Evolutionary conservation across 2,329 filamentous ascomycete species (phyloP), one percentile per base, ranked within the genome.

Genomic region (Grosmannia huntii): DNA sequence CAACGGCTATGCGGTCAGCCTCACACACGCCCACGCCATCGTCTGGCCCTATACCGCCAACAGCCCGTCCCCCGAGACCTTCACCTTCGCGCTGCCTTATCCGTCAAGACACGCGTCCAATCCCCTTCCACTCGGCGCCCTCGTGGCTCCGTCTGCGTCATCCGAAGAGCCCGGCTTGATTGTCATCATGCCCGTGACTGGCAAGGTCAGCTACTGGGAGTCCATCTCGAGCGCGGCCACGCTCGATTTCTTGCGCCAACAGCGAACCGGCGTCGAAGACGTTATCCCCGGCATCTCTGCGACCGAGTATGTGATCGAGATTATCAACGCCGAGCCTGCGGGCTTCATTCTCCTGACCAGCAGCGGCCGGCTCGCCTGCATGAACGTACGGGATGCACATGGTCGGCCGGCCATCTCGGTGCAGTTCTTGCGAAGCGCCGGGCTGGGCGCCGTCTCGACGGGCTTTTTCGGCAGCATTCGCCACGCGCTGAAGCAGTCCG

Each of bases 121-220:
- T 59, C 82, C 86, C 23, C 76, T 95, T 6, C 92, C 94, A 1
- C 77, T 96, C 46, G 94, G 90, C 57, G 83, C 88, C 21, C 80
- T 99, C 56, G 85, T 96, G 7, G 86, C 88, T 0, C 85, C 87
- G 55, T 87, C 89, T 5, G 85, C 87, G 12, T 85, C 85, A 5
- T 83, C 82, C n/a, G 82, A 83, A 54, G 88, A 95, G 64, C 87
- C 91, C 38, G 94, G 94, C 2, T 78, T 99, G 44, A 83, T 99
- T 31, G 81, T 96, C 44, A 79, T 97, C 44, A 89, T 92, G 74
- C 88, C 92, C 14, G 82, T 82, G 21, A 90, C 80, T 54, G 94
- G 94, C 56, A 91, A 86, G 70, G 83, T 97, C 56, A 85, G 89
- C 51, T 97, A 94, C 70, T 97, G 94, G 90, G 94, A 97, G 69